Percentiles rank a stretch among this genome's conserved stretches.
phyloP scores from a whole-genome alignment of 2,329 filamentous ascomycete species.

The Aureobasidium sp. region DNA sequence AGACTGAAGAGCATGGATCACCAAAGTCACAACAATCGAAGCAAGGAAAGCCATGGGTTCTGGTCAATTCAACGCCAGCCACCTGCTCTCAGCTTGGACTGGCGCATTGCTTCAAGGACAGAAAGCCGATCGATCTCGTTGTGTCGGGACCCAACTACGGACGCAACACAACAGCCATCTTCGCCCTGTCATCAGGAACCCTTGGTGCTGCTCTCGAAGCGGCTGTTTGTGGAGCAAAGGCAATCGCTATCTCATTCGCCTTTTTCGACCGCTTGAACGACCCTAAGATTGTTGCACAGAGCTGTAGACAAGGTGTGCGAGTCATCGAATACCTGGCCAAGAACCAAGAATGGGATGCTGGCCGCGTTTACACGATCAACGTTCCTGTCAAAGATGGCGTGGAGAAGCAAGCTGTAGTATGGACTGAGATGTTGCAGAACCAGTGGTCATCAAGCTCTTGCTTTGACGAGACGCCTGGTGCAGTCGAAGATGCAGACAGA shows the following conservation, averaged over 20 bases:
- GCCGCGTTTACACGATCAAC: conserved; percentile 79
- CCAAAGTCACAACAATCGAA: conserved; percentile 17
- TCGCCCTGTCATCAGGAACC: conserved; percentile 42
- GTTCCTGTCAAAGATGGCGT: conserved; percentile 74
- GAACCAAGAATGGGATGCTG: conserved; percentile 61
- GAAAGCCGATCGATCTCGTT: conserved; percentile 41
- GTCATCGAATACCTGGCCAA: conserved; percentile 71
- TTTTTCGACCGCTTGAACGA: conserved; percentile 85
- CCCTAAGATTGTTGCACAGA: conserved; percentile 68
- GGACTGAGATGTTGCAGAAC: conserved; percentile 83
- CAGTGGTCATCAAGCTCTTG: conserved; percentile 79
- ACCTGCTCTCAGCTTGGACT: conserved; percentile 45
- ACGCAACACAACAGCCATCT: conserved; percentile 44
- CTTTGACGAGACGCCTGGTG: conserved; percentile 68
- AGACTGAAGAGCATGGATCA: conserved; percentile 28
- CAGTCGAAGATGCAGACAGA: conserved; percentile 50
- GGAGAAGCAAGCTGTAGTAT: conserved; percentile 55
- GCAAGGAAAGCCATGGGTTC: conserved; percentile 41
- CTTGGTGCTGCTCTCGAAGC: conserved; percentile 46
- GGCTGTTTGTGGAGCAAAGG: conserved; percentile 40
- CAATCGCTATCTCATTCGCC: conserved; percentile 82
- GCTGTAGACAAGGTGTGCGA: conserved; percentile 64
- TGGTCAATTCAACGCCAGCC: conserved; percentile 45
- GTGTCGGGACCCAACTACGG: conserved; percentile 40
- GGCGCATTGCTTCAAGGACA: conserved; percentile 38